Evolutionary conservation across 2,329 filamentous ascomycete genomes (phyloP), one percentile per base, ranked within the genome.

Genomic region (Aschersonia sp.): DNA sequence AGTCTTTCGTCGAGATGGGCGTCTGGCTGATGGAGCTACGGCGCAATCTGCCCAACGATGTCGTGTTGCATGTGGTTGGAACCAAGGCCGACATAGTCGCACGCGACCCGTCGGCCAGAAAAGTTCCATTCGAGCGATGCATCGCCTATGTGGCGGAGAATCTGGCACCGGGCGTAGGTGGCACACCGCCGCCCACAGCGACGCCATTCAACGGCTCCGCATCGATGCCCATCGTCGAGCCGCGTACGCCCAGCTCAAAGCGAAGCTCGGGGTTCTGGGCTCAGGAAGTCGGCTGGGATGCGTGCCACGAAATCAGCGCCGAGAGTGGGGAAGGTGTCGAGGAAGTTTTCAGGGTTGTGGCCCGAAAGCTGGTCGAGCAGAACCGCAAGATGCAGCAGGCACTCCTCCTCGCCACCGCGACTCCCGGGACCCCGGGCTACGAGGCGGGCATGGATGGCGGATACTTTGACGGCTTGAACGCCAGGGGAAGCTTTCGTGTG

Each of bases 81-180:
- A 97, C 87, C 9, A 94, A 94, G 63, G 82, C 85, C 51, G 90
- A 98, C 64, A 80, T 97, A 43, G 89, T 96, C 46, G 83, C 88
- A 41, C 76, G 83, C 56, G 87, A 96, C 52, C 88, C 90, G 5
- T 73, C 75, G 5, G 72, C 74, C 52, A 81, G 90, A 48, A 81
- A 89, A 60, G 87, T 98, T 5, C 87, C 89, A 22, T 97, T 97
- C 62, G 90, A 98, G 66, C 79, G 86, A 53, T 96, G 89, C 62
- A 95, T 97, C 59, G 87, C 87, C 44, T 98, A 96, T 65, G 87
- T 96, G 40, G 89, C 88, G 30, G 88, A 96, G 64, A 86, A 95
- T 61, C 75, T 95, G 2, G 85, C 85, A 48, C 86, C 88, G 0
- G 78, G 79, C 31, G 66, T 78, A 46, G 75, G 75, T 49, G 75